Conservation (phyloP, 345 rosid species). For the Erysimum cheiranthoides region DNA sequence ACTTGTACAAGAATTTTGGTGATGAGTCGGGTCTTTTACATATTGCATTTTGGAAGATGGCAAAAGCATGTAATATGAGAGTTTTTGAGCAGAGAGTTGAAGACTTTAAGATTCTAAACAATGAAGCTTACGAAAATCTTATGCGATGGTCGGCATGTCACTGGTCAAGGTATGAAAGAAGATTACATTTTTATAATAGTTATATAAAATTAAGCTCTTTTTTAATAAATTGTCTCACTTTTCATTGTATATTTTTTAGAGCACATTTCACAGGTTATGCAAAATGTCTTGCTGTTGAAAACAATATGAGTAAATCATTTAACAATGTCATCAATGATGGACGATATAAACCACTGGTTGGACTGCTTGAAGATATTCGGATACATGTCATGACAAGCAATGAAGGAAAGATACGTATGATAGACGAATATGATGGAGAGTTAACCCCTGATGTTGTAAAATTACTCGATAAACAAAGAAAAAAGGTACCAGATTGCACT, state of each 20-base stretch:
- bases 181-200: not conserved
- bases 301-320: slow-evolving; percentile 15
- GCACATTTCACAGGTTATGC: slow-evolving; percentile 2
- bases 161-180: not conserved
- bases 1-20: not conserved
- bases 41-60: slow-evolving; percentile 13
- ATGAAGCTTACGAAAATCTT: slow-evolving; percentile 1
- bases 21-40: not conserved
- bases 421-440: not conserved
- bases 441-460: not conserved
- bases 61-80: slow-evolving; percentile 3
- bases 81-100: not conserved
- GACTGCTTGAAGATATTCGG: slow-evolving; percentile 1
- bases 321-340: not conserved
- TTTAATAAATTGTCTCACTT: not conserved
- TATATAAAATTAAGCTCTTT: not conserved
- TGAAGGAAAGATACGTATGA: not conserved
- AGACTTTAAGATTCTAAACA: not conserved
- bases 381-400: not conserved
- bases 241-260: not conserved
- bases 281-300: not conserved
- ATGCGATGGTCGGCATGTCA: not conserved
- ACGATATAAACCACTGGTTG: not conserved
- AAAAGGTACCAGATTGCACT: not conserved
- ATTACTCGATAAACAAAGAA: not conserved